Conservation (phyloP, 73 alveolate genomes). For the Blepharisma stoltei region DNA sequence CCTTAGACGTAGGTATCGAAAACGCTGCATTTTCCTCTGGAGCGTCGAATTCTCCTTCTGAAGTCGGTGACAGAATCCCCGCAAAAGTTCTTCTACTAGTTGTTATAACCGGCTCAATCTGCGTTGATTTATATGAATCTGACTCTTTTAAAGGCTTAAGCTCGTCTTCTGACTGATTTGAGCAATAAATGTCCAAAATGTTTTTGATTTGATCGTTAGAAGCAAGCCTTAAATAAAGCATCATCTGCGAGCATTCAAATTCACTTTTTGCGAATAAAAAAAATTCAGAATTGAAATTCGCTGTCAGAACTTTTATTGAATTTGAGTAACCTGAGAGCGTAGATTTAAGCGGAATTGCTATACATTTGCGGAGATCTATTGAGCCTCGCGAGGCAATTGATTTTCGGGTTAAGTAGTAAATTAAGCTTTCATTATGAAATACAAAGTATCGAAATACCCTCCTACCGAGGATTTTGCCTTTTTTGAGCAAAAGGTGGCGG, state of each 20-base stretch:
- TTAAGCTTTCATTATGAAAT: background rate
- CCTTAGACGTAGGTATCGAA: background rate
- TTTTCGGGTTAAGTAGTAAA: background rate
- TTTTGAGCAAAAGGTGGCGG: constrained; percentile 16
- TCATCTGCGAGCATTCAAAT: background rate
- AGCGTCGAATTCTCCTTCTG: background rate
- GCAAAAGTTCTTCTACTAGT: background rate
- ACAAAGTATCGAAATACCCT: background rate
- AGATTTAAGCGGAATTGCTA: background rate
- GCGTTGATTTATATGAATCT: background rate
- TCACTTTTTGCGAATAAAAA: constrained; percentile 16
- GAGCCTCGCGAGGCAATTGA: background rate
- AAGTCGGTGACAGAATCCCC: background rate
- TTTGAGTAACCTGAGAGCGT: background rate
- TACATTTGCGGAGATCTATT: constrained; percentile 9
- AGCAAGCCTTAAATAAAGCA: constrained; percentile 10
- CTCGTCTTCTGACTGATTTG: background rate
- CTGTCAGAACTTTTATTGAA: constrained; percentile 10
- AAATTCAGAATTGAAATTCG: constrained; percentile 8
- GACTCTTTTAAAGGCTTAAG: constrained; percentile 9
- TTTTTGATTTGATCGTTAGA: constrained; percentile 19
- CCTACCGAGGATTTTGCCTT: background rate
- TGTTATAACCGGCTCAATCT: background rate
- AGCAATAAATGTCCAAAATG: background rate
- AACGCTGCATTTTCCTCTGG: background rate